Conservation (phyloP, 768 basidiomycete species). For the Saitozyma podzolica region DNA sequence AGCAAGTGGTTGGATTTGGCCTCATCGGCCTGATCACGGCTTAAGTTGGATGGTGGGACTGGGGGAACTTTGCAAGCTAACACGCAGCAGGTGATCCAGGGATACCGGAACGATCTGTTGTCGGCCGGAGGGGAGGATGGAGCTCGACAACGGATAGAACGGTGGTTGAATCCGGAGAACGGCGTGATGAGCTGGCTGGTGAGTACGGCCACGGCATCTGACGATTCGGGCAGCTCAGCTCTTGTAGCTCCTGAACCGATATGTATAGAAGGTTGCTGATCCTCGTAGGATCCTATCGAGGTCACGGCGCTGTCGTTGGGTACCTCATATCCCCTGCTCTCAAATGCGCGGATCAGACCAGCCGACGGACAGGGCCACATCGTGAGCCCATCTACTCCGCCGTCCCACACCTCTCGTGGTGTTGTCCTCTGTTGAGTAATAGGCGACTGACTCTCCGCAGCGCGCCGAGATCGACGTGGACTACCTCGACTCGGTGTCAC, state of each 20-base stretch:
- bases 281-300: conserved; percentile 72
- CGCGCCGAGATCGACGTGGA: conserved; percentile 78
- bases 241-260: neutral
- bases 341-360: conserved; percentile 65
- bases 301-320: conserved; percentile 84
- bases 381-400: conserved; percentile 30
- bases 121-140: conserved; percentile 80
- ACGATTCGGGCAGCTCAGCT: neutral
- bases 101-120: conserved; percentile 65
- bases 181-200: conserved; percentile 58
- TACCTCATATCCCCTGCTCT: conserved; percentile 72
- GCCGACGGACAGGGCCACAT: conserved; percentile 53
- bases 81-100: conserved; percentile 64
- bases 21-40: too few species aligned
- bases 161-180: conserved; percentile 74
- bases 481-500: conserved; percentile 78
- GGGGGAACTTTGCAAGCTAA: neutral
- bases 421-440: too few species aligned
- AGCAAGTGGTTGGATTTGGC: too few species aligned
- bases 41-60: too few species aligned
- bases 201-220: conserved; percentile 13
- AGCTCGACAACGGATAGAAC: conserved; percentile 74
- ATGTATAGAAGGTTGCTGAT: conserved; percentile 3
- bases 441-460: conserved; percentile 53
- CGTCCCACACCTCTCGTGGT: neutral